A percentile compares a stretch with the other conserved stretches of the same genome.
These are phyloP conservation scores for Trichoderma guizhouense DNA, from an alignment of 2,329 filamentous ascomycete species.

Conservation along the genomic window DNA sequence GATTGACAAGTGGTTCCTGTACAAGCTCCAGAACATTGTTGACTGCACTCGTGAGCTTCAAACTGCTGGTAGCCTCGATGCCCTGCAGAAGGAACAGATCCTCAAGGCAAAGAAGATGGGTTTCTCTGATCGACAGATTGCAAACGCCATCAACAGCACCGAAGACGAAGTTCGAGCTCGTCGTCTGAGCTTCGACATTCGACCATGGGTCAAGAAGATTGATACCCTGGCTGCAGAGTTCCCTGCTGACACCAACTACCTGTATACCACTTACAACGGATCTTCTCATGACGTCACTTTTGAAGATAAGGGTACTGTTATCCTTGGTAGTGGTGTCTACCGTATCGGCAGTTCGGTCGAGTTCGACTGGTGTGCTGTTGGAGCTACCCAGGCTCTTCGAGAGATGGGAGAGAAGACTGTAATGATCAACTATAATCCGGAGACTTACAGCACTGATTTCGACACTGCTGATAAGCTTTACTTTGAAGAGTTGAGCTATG, in stretches of 20 bases:
- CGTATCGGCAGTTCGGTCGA: slow-evolving; percentile 96
- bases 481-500: slow-evolving; percentile 95
- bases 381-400: slow-evolving; percentile 77
- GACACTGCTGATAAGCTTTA: slow-evolving; percentile 89
- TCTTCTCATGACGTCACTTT: slow-evolving; percentile 90
- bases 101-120: slow-evolving; percentile 94
- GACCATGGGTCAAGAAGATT: slow-evolving; percentile 96
- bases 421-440: slow-evolving; percentile 89
- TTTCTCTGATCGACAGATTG: slow-evolving; percentile 96
- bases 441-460: slow-evolving; percentile 80
- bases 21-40: slow-evolving; percentile 97
- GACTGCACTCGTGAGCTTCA: slow-evolving; percentile 84
- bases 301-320: slow-evolving; percentile 83
- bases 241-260: slow-evolving; percentile 90
- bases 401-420: slow-evolving; percentile 93
- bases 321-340: slow-evolving; percentile 94
- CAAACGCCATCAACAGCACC: slow-evolving; percentile 74
- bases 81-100: slow-evolving; percentile 83
- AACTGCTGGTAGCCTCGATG: slow-evolving; percentile 75
- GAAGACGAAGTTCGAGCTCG: slow-evolving; percentile 87
- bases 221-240: slow-evolving; percentile 97
- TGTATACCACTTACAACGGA: slow-evolving; percentile 97
- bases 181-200: slow-evolving; percentile 82
- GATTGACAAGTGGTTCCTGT: slow-evolving; percentile 99
- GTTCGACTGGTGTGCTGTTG: slow-evolving; percentile 98